phyloP scores from a whole-genome alignment of 306 rosid genomes.

The Rosa persica region DNA sequence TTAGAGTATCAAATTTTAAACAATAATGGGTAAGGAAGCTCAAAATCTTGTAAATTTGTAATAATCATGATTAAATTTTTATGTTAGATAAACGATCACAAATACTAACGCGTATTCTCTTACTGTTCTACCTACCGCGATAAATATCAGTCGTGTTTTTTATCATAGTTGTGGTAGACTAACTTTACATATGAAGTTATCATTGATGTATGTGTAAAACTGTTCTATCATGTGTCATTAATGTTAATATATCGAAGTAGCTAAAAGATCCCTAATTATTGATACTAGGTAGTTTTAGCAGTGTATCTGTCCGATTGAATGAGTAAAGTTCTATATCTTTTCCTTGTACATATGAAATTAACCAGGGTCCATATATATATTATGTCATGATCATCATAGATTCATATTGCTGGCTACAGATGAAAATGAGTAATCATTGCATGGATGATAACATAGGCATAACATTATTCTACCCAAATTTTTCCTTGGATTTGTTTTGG shows the following conservation, averaged over 20 bases:
- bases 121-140: too few species aligned
- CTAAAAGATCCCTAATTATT: not conserved
- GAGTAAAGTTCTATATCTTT: not conserved
- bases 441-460: slow-evolving; percentile 35
- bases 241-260: not conserved
- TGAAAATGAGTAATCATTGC: slow-evolving; percentile 43
- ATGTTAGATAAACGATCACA: too few species aligned
- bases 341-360: not conserved
- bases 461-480: not conserved
- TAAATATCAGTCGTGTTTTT: too few species aligned
- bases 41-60: not conserved
- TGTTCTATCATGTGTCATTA: not conserved
- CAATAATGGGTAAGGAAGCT: not conserved
- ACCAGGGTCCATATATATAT: not conserved
- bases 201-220: not conserved
- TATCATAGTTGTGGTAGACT: too few species aligned
- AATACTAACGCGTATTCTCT: not conserved
- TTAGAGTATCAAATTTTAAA: not conserved
- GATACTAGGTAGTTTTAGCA: not conserved
- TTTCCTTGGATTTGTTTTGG: slow-evolving; percentile 10
- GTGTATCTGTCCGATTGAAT: not conserved
- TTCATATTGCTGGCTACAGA: not conserved
- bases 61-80: not conserved
- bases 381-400: not conserved
- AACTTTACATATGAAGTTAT: too few species aligned